These are phyloP conservation scores for Avena sativa DNA, from an alignment of 176 grass and related monocot genomes.

Conservation along the genomic window DNA sequence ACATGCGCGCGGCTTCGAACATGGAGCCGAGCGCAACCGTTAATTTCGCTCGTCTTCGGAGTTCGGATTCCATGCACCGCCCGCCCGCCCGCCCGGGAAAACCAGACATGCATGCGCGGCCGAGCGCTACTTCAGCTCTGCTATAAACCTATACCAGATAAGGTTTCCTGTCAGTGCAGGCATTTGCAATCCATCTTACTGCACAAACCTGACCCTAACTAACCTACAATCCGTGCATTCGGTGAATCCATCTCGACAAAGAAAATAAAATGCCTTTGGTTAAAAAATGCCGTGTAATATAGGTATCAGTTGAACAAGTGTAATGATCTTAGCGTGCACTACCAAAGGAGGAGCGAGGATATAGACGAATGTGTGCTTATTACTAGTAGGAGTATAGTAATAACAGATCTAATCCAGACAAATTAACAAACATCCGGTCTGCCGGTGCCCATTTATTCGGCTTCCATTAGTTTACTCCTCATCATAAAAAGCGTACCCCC, in stretches of 20 bases:
- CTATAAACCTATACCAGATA: too few species aligned
- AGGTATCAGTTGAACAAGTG: neutral
- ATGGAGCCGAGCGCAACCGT: neutral
- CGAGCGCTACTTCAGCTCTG: neutral
- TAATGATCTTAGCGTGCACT: slow-evolving; percentile 46
- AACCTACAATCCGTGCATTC: neutral
- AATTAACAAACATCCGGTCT: slow-evolving; percentile 22
- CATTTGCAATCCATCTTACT: neutral
- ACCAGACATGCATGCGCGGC: neutral
- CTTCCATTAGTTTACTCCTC: slow-evolving; percentile 31
- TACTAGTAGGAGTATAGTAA: neutral
- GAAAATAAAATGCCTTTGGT: too few species aligned
- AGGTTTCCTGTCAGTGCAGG: too few species aligned
- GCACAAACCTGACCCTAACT: neutral
- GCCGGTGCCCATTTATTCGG: slow-evolving; percentile 42
- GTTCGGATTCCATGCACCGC: neutral
- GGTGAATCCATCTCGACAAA: too few species aligned
- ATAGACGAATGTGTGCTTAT: slow-evolving; percentile 32
- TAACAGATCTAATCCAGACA: slow-evolving; percentile 40
- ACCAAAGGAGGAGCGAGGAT: slow-evolving; percentile 2
- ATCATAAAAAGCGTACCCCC: slow-evolving; percentile 1
- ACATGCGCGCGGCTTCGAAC: neutral
- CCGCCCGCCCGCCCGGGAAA: neutral
- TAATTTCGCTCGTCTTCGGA: neutral
- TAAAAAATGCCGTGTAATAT: too few species aligned